phyloP scores from a whole-genome alignment of 2,329 filamentous ascomycete species.

The Blastomyces parvus region DNA sequence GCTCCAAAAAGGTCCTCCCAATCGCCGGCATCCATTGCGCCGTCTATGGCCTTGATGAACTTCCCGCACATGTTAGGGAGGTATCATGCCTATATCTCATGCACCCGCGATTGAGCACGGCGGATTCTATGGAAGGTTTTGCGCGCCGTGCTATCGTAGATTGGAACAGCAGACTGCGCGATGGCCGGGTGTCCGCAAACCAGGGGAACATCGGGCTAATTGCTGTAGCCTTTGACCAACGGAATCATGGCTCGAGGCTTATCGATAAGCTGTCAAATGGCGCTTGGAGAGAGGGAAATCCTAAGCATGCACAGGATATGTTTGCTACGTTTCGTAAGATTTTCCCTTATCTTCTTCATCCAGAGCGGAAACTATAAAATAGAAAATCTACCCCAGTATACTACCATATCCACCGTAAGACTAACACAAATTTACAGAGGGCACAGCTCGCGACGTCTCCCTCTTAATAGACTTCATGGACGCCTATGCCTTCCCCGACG shows the following conservation, averaged over 20 bases:
- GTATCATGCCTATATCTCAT: slow-evolving; percentile 85
- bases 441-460: slow-evolving; percentile 64
- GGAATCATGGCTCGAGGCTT: slow-evolving; percentile 74
- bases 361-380: not conserved
- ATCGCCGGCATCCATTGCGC: slow-evolving; percentile 72
- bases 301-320: slow-evolving; percentile 83
- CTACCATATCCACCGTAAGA: slow-evolving; percentile 6
- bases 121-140: slow-evolving; percentile 65
- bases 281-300: slow-evolving; percentile 70
- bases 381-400: not conserved
- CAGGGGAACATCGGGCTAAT: slow-evolving; percentile 53
- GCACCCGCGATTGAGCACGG: slow-evolving; percentile 63
- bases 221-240: slow-evolving; percentile 78
- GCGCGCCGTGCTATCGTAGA: slow-evolving; percentile 59
- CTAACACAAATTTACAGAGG: slow-evolving; percentile 33
- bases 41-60: slow-evolving; percentile 70
- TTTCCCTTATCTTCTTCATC: not conserved
- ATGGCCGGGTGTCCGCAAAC: slow-evolving; percentile 22
- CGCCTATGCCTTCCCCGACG: slow-evolving; percentile 58
- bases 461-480: slow-evolving; percentile 67
- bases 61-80: slow-evolving; percentile 45
- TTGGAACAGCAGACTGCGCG: slow-evolving; percentile 48
- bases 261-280: slow-evolving; percentile 61
- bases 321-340: slow-evolving; percentile 60
- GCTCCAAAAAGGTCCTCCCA: slow-evolving; percentile 58